Base-by-base conservation (phyloP, 805 yeast genomes). In the Yamadazyma phyllophila region DNA sequence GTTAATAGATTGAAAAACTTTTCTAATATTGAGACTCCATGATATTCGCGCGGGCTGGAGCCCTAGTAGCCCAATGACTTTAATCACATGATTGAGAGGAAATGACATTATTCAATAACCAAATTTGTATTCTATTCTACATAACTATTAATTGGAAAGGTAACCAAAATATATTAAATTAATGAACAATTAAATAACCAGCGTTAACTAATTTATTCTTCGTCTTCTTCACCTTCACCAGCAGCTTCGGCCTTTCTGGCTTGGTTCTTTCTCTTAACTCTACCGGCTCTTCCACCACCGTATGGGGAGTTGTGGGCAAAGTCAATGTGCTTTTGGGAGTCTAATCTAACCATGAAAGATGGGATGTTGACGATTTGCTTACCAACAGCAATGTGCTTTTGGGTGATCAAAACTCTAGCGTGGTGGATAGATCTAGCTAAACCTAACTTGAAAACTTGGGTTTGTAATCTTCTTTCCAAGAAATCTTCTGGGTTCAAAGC, bases 251-350 rank as follows among this genome's bases (percentile, higher is more conserved):
- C 85, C 58, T 69, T 77, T 74, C 80, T 78, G 66, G 70, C 76
- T 69, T 76, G 82, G 83, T 86, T 83, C 78, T 82, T 88, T 86
- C 98, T 89, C 85, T 94, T 95, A 71, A 89, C 96, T 85, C 99
- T 94, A 76, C 99, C 99, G 65, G 99, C 95, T 83, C 99, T 92
- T 66, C 97, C 99, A 81, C 99, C 99, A 77, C 99, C 99, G 91
- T 88, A 92, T 77, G 99, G 99, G 62, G 99, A 94, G 76, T 88
- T 89, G 74, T 94, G 86, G 67, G 99, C 96, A 69, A 92, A 94
- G 85, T 94, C 98, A 79, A 94, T 89, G 90, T 94, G 98, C 88
- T 94, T 94, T 81, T 94, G 99, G 62, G 99, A 91, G 82, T 94
- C 99, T 74, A 94, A 87, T 83, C 99, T 95, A 59, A 94, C 99